Base-by-base conservation (phyloP, 768 basidiomycete genomes). In the Clavulina sp. region DNA sequence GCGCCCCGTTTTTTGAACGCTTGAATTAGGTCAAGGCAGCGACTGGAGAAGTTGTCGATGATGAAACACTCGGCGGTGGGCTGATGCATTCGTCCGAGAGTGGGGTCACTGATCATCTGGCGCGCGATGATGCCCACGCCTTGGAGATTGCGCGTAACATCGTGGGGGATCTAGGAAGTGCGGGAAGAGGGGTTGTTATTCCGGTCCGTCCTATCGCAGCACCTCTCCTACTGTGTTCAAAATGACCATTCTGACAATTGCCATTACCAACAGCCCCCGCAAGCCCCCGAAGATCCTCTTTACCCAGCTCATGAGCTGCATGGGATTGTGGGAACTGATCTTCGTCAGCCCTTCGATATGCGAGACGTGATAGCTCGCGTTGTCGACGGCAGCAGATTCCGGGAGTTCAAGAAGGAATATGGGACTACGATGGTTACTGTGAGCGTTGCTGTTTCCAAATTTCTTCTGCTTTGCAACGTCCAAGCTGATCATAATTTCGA, bases 391-490 rank as follows among this genome's bases (percentile, higher is more conserved):
- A 89, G 85, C 60, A 75, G 76, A 41, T 92, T 96, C 62, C 73
- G 87, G 54, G 91, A 96, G 64, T 96, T 93, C 71, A 96, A 96
- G 73, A 84, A 82, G 62, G 92, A 93, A 62, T 96, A 92, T 60
- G 91, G 89, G 4, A 66, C 81, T 26, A 92, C 89, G 0, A 80
- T 96, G 56, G 74, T 93, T 48, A 95, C 91, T 4, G 88, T 86
- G 59, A 52, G 72, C 64, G 29, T 6, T 16, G 34, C 34, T 7
- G n/a, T 46, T 19, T 21, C 34, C 7, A 31, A 48, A 41, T n/a
- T 26, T 38, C 34, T 9, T 16, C 24, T 13, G 24, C 43, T 28
- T 16, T 46, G 43, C 26, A 46, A 9, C 13, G 9, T 24, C 13
- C 13, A 1, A 26, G 21, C 13, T 56, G 38, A 32, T 29, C 26